Evolutionary conservation across 192 early-diverging fungal species (phyloP).

Genomic region (Mortierella alpina): DNA sequence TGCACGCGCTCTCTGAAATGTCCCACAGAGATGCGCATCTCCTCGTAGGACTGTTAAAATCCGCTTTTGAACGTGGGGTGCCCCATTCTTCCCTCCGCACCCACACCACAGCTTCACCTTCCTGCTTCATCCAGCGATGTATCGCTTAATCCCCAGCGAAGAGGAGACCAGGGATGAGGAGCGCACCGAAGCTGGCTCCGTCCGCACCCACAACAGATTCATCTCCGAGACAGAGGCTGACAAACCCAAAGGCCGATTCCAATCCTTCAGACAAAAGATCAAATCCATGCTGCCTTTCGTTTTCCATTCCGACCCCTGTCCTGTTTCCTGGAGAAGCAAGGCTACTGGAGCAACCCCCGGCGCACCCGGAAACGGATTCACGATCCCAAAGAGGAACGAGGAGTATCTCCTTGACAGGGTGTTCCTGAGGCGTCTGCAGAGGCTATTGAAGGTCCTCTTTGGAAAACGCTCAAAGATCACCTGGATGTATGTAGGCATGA

Average conservation of each 20-base stretch:
- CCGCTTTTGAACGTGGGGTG: too few relatives aligned
- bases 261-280: slow-evolving; percentile 23
- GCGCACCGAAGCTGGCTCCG: slow-evolving; percentile 31
- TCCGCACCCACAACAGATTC: slow-evolving; percentile 6
- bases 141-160: slow-evolving; percentile 42
- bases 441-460: slow-evolving; percentile 47
- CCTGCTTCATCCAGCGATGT: slow-evolving; percentile 13
- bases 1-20: too few relatives aligned
- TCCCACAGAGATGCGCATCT: too few relatives aligned
- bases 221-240: not conserved
- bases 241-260: not conserved
- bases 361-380: not conserved
- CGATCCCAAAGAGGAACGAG: slow-evolving; percentile 14
- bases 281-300: slow-evolving; percentile 21
- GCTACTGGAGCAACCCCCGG: not conserved
- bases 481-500: slow-evolving; percentile 58
- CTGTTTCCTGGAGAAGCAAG: not conserved
- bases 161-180: slow-evolving; percentile 46
- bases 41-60: too few relatives aligned
- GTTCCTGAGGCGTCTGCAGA: slow-evolving; percentile 49
- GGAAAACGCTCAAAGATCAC: slow-evolving; percentile 34
- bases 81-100: not conserved
- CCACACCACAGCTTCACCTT: not conserved
- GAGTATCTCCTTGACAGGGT: slow-evolving; percentile 50
- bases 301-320: slow-evolving; percentile 5